A percentile compares a stretch with the other conserved stretches of the same genome.
phyloP scores from a whole-genome alignment of 768 basidiomycete genomes.

The Candolleomyces aberdarensis region DNA sequence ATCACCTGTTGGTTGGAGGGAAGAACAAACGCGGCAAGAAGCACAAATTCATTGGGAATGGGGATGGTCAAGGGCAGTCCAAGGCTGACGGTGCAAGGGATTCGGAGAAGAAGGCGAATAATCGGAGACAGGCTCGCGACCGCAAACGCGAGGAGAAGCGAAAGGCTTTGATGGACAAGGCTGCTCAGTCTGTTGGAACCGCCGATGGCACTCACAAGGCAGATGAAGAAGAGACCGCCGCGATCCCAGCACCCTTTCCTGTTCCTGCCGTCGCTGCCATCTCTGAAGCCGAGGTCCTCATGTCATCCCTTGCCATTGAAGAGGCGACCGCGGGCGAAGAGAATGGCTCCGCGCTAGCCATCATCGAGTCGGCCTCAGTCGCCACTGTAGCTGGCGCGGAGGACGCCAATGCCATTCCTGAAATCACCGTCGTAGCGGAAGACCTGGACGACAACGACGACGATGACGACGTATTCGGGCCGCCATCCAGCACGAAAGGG shows the following conservation, averaged over 20 bases:
- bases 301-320: too few species aligned
- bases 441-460: conserved; percentile 12
- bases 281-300: background rate
- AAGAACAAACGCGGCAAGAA: conserved; percentile 31
- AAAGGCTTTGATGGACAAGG: conserved; percentile 29
- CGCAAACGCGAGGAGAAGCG: conserved; percentile 48
- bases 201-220: background rate
- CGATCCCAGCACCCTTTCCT: background rate
- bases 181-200: conserved; percentile 17
- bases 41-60: conserved; percentile 6
- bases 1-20: conserved; percentile 21
- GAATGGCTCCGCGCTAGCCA: background rate
- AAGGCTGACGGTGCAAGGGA: background rate
- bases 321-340: background rate
- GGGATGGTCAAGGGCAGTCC: background rate
- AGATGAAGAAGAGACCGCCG: background rate
- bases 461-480: conserved; percentile 34
- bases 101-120: conserved; percentile 27
- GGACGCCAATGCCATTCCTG: conserved; percentile 3
- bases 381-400: conserved; percentile 10
- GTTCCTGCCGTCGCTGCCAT: background rate
- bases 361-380: conserved; percentile 11
- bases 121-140: conserved; percentile 47
- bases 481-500: conserved; percentile 23
- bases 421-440: background rate